Base-by-base conservation (phyloP, 2,329 filamentous ascomycete genomes). In the Xylaria arbuscula region DNA sequence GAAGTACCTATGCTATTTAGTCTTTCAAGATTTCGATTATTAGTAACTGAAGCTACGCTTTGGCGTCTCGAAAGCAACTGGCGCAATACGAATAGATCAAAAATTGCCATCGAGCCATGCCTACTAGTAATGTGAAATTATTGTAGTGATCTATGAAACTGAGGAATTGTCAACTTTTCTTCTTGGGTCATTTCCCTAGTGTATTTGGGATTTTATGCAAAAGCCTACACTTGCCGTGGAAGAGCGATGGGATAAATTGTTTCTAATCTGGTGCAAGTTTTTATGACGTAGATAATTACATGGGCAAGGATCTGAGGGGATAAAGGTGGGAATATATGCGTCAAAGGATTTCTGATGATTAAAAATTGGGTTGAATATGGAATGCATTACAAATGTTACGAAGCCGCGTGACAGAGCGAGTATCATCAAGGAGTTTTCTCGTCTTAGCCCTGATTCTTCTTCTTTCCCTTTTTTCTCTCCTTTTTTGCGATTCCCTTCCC, bases 341-440 rank as follows among this genome's bases (percentile, higher is more conserved):
- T 5, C 28, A 28, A 28, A 28, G 28, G 28, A 28, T 28, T 28
- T 28, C 28, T 28, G 5, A 28, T 28, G 28, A 28, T 5, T 28
- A 28, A 2, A 28, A 5, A 28, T 47, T 59, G 10, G 13, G 56
- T 47, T n/a, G 45, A 50, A 55, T 40, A 28, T 51, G 53, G 48
- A 63, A 19, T 8, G 22, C 48, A 61, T 51, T 57, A 45, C 38
- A 60, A 60, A 8, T n/a, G 28, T 28, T 67, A 28, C 13, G 40
- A 55, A 53, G 28, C n/a, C 2, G 10, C 45, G 15, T 9, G 64
- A 64, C 58, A 64, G 28, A 61, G 47, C 34, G 69, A 66, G 66
- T 69, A 69, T 69, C 66, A 66, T 51, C 28, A 51, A 55, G 32
- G 36, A 7, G 34, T 55, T 47, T 54, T 56, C 57, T 28, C 28